Percentiles rank a stretch among this genome's conserved stretches.
These are phyloP conservation scores for Ceratobasidium sp. DNA, from an alignment of 1,284 basidiomycete genomes.

Conservation along the genomic window DNA sequence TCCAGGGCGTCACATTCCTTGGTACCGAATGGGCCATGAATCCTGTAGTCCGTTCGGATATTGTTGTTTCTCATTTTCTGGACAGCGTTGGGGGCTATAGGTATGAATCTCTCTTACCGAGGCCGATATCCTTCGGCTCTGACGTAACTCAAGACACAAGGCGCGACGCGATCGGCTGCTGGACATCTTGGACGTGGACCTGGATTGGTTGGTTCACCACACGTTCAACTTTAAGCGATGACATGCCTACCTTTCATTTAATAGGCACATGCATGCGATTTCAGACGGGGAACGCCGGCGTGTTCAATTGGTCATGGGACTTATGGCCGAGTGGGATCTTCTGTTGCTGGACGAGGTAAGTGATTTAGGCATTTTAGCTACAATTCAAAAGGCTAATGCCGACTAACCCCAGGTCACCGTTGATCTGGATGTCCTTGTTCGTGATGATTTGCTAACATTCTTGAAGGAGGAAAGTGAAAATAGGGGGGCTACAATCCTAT, in stretches of 20 bases:
- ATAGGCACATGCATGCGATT: conserved; percentile 85
- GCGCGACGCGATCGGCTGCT: conserved; percentile 85
- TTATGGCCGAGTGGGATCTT: conserved; percentile 96
- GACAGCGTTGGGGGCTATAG: conserved; percentile 93
- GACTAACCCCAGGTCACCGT: conserved; percentile 76
- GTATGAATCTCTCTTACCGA: neutral
- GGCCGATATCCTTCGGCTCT: neutral
- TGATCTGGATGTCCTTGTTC: conserved; percentile 96
- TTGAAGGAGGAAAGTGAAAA: conserved; percentile 82
- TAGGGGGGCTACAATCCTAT: conserved; percentile 89
- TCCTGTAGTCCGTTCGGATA: conserved; percentile 92
- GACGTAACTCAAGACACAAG: conserved; percentile 68
- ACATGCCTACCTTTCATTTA: neutral
- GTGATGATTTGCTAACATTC: conserved; percentile 89
- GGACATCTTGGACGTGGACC: conserved; percentile 92
- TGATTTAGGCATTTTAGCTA: neutral
- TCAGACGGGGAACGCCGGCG: conserved; percentile 94
- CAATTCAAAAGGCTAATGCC: neutral
- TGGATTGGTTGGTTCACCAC: conserved; percentile 65
- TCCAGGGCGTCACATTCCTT: conserved; percentile 81
- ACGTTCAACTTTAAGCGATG: neutral
- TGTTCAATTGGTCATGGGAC: conserved; percentile 95
- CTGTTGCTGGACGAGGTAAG: conserved; percentile 88
- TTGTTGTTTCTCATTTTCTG: conserved; percentile 87
- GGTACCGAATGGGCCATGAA: conserved; percentile 97